These are phyloP conservation scores for Mycena vitilis DNA, from an alignment of 768 basidiomycete species.

Conservation along the genomic window DNA sequence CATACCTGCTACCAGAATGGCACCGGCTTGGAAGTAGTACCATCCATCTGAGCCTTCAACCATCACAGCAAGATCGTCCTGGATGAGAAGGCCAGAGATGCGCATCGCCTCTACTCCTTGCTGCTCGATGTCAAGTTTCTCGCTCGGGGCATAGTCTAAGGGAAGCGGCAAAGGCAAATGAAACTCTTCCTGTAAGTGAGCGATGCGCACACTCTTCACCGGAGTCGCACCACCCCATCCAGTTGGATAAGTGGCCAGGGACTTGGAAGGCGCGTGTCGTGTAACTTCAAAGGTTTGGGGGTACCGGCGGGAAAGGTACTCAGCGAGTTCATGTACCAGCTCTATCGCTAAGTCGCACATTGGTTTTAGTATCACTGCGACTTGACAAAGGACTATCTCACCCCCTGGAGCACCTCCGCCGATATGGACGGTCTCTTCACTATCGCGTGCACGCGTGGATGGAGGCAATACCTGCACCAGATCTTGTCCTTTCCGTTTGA, in stretches of 20 bases:
- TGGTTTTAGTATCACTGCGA: not conserved
- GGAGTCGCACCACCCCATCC: conserved; percentile 61
- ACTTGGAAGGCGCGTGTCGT: conserved; percentile 48
- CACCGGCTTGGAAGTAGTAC: conserved; percentile 82
- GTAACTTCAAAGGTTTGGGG: conserved; percentile 65
- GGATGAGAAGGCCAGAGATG: conserved; percentile 70
- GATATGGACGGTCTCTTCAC: conserved; percentile 52
- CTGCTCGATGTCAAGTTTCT: conserved; percentile 27
- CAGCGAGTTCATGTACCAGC: conserved; percentile 74
- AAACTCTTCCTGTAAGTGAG: conserved; percentile 60
- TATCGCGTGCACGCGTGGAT: conserved; percentile 24
- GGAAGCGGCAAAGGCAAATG: conserved; percentile 41
- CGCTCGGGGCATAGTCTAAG: not conserved
- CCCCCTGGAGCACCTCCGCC: conserved; percentile 53
- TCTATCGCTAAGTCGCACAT: conserved; percentile 61
- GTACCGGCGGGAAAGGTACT: conserved; percentile 73
- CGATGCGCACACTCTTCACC: conserved; percentile 64
- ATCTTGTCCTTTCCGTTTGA: conserved; percentile 61
- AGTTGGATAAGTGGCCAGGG: conserved; percentile 31
- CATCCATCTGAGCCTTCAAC: conserved; percentile 74
- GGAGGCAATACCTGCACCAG: conserved; percentile 59
- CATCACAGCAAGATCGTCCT: conserved; percentile 71
- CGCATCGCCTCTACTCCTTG: conserved; percentile 61
- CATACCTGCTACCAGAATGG: conserved; percentile 72
- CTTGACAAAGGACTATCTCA: conserved; percentile 36